Conservation (phyloP, 768 basidiomycete species). For the Exidia glandulosa region DNA sequence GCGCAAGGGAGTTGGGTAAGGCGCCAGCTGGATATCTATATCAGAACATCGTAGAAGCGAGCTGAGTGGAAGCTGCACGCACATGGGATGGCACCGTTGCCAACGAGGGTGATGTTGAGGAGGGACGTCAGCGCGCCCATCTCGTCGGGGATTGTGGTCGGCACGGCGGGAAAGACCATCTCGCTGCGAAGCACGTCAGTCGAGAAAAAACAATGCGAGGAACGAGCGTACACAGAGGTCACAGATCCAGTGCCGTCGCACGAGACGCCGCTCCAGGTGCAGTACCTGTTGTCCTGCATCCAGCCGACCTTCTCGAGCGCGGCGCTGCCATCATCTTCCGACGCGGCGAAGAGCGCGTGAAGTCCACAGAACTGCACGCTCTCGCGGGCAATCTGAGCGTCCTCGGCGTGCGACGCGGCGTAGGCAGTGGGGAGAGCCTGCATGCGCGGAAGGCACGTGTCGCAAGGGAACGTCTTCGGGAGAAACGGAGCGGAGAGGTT, state of each 20-base stretch:
- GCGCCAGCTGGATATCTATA: constrained; percentile 24
- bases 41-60: constrained; percentile 1
- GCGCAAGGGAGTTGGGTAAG: constrained; percentile 28
- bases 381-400: constrained; percentile 21
- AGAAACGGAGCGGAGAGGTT: constrained; percentile 32
- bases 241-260: constrained; percentile 32
- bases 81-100: constrained; percentile 33
- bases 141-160: constrained; percentile 31
- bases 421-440: constrained; percentile 26
- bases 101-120: constrained; percentile 27
- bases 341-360: constrained; percentile 30
- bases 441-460: constrained; percentile 31
- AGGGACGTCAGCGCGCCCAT: constrained; percentile 29
- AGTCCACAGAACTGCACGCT: constrained; percentile 40
- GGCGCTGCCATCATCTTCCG: constrained; percentile 26
- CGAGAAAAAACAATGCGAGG: neutral
- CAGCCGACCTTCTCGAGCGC: constrained; percentile 31
- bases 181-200: constrained; percentile 13
- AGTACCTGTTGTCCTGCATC: constrained; percentile 34
- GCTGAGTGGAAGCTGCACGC: constrained; percentile 5
- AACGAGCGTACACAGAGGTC: constrained; percentile 27
- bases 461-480: constrained; percentile 35
- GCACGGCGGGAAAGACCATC: constrained; percentile 36
- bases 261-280: constrained; percentile 35
- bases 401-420: constrained; percentile 21